Conservation (phyloP, 352 stramenopile genomes). For the Phytophthora megakarya region DNA sequence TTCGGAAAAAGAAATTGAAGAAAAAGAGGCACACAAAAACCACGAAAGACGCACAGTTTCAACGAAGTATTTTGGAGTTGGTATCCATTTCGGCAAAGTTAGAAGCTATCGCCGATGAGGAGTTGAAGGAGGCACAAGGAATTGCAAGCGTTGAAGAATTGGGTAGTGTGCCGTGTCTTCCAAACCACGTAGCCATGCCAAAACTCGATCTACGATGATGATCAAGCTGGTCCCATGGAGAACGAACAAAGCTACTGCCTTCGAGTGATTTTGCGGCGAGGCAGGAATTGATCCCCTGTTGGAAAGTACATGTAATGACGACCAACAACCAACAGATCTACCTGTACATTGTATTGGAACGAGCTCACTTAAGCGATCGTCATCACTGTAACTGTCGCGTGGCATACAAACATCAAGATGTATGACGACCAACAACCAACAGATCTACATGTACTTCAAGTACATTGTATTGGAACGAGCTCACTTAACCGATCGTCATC, state of each 20-base stretch:
- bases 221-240: not conserved
- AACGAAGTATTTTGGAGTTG: constrained; percentile 19
- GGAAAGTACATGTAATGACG: no score
- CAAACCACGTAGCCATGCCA: not conserved
- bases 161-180: constrained; percentile 5
- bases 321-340: no score
- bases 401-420: no score
- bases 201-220: not conserved
- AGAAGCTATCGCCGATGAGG: constrained; percentile 14
- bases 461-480: no score
- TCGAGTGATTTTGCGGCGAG: not conserved
- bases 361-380: no score
- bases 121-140: constrained; percentile 18
- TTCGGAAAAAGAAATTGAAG: constrained; percentile 18
- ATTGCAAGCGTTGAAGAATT: constrained; percentile 12
- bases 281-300: no score
- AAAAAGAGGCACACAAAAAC: constrained; percentile 20
- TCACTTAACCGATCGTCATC: no score
- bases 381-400: no score
- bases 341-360: no score
- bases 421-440: no score
- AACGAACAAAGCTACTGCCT: not conserved
- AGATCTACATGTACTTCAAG: no score
- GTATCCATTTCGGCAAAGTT: constrained; percentile 24
- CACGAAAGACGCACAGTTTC: constrained; percentile 13